A percentile compares a stretch with the other conserved stretches of the same genome.
Evolutionary conservation across 352 stramenopile species (phyloP).

Genomic region (Phytophthora nicotianae): DNA sequence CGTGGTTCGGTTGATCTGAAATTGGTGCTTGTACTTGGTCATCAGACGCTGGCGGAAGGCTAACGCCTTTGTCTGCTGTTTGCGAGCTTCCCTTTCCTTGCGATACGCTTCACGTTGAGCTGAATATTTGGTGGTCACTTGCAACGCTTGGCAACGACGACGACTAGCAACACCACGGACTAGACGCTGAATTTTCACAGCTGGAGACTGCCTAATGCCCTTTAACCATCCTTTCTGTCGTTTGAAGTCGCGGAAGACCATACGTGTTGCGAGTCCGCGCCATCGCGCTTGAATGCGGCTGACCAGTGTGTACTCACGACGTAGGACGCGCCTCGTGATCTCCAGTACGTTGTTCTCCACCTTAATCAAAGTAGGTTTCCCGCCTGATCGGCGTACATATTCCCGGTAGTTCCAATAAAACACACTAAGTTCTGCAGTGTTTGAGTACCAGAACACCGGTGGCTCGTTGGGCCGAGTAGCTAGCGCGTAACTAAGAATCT

Average conservation of each 20-base stretch:
- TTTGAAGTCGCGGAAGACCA: slow-evolving; percentile 72
- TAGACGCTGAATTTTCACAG: slow-evolving; percentile 73
- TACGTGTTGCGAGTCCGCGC: slow-evolving; percentile 62
- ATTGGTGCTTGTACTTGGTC: slow-evolving; percentile 58
- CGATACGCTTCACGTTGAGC: slow-evolving; percentile 45
- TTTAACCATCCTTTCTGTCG: slow-evolving; percentile 65
- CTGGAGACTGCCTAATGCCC: slow-evolving; percentile 64
- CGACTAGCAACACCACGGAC: slow-evolving; percentile 51
- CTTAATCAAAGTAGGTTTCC: slow-evolving; percentile 63
- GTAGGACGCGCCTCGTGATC: slow-evolving; percentile 66
- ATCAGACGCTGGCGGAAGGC: slow-evolving; percentile 58
- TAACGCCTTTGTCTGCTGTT: slow-evolving; percentile 31
- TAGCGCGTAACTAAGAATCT: slow-evolving; percentile 54
- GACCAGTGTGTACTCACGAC: slow-evolving; percentile 65
- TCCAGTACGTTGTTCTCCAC: slow-evolving; percentile 80
- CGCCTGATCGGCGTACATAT: slow-evolving; percentile 68
- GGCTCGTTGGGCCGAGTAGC: slow-evolving; percentile 35
- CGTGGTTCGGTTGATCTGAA: slow-evolving; percentile 53
- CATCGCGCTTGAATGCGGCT: slow-evolving; percentile 75
- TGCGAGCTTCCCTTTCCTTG: slow-evolving; percentile 30
- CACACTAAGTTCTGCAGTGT: slow-evolving; percentile 55
- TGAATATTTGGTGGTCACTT: slow-evolving; percentile 50
- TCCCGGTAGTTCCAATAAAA: slow-evolving; percentile 83
- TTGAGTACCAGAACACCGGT: slow-evolving; percentile 85
- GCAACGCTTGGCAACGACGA: slow-evolving; percentile 43